Percentiles rank a stretch among this genome's conserved stretches.
Evolutionary conservation across 805 yeast species (phyloP).

Genomic region (Wickerhamiella allomyrinae): DNA sequence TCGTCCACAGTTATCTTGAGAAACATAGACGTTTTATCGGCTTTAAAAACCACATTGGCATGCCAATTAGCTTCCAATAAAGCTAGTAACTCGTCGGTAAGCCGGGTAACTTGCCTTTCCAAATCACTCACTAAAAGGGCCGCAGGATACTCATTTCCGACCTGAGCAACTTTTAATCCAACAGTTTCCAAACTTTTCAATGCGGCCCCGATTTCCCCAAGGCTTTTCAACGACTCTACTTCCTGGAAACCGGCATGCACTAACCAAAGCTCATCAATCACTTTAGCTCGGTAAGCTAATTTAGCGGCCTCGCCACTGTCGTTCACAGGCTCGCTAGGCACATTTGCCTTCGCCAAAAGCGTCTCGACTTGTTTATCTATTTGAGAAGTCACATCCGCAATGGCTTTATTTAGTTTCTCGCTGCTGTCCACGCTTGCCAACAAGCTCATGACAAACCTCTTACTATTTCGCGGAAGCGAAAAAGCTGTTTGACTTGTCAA

Average conservation of each 20-base stretch:
- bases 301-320: background rate
- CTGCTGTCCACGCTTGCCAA: background rate
- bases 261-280: conserved; percentile 4
- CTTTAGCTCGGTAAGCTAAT: background rate
- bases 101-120: background rate
- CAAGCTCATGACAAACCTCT: background rate
- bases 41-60: background rate
- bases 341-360: background rate
- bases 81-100: background rate
- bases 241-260: conserved; percentile 7
- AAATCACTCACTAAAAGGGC: background rate
- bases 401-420: background rate
- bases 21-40: background rate
- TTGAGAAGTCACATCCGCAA: background rate
- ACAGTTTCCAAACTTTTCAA: background rate
- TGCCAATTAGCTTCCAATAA: background rate
- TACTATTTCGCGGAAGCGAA: background rate
- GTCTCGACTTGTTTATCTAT: background rate
- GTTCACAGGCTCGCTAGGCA: background rate
- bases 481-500: too few species aligned
- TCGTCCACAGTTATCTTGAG: background rate
- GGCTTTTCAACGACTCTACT: conserved; percentile 1
- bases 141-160: background rate
- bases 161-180: background rate
- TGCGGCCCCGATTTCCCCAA: conserved; percentile 3